These are phyloP conservation scores for Bipolaris cookei DNA, from an alignment of 2,329 filamentous ascomycete species.

Conservation along the genomic window DNA sequence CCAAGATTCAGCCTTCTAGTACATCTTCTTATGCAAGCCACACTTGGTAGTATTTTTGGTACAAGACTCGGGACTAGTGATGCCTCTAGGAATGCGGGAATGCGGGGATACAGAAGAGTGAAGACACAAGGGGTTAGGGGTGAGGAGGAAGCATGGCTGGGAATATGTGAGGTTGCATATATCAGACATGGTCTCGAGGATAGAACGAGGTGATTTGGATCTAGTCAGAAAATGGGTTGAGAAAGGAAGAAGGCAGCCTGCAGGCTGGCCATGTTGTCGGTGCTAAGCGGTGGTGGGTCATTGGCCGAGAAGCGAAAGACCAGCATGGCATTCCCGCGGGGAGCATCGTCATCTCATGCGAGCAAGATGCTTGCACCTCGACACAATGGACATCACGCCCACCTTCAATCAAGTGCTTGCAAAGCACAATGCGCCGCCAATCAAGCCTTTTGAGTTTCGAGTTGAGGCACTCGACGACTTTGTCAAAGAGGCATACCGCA, in stretches of 20 bases:
- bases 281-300: constrained; percentile 14
- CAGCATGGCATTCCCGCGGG: constrained; percentile 29
- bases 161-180: too few species aligned
- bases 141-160: background rate
- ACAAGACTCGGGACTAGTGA: background rate
- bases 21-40: background rate
- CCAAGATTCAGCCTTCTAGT: background rate
- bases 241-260: background rate
- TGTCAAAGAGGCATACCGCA: constrained; percentile 90
- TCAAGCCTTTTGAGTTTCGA: constrained; percentile 53
- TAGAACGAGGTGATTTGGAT: too few species aligned
- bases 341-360: constrained; percentile 35
- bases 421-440: constrained; percentile 61
- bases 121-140: background rate
- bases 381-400: constrained; percentile 66
- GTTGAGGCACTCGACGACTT: constrained; percentile 74
- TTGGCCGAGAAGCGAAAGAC: constrained; percentile 31
- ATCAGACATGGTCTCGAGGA: too few species aligned
- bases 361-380: constrained; percentile 21
- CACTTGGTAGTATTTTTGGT: background rate
- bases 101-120: background rate
- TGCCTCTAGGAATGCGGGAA: background rate
- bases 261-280: too few species aligned
- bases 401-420: constrained; percentile 72
- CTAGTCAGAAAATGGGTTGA: background rate